Conservation (phyloP, 202 grass and related monocot species). For the Sporobolus alterniflorus region DNA sequence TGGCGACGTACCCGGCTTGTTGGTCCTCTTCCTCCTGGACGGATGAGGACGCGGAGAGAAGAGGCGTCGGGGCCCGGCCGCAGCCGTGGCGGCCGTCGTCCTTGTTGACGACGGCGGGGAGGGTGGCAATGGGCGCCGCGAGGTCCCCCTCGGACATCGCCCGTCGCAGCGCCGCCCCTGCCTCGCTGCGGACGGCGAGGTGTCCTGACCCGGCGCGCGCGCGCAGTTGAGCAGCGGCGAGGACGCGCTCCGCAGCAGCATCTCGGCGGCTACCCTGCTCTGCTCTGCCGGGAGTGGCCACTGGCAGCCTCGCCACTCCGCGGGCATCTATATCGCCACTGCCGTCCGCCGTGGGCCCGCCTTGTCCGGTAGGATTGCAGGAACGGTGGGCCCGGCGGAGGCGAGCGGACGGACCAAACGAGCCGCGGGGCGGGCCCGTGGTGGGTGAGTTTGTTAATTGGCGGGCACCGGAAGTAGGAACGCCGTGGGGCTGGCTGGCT, state of each 20-base stretch:
- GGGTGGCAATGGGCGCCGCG: not conserved
- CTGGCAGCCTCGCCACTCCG: not conserved
- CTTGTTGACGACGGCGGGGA: not conserved
- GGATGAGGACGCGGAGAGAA: not conserved
- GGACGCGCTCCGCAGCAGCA: conserved; percentile 67
- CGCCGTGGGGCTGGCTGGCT: too few species aligned
- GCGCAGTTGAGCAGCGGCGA: conserved; percentile 51
- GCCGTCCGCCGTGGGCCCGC: too few species aligned
- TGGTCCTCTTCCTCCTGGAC: not conserved
- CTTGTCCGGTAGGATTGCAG: too few species aligned
- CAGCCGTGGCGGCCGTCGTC: not conserved
- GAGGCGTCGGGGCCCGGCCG: not conserved
- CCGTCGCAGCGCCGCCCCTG: conserved; percentile 28
- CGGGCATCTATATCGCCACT: conserved; percentile 8
- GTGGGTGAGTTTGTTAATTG: too few species aligned
- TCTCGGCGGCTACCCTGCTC: not conserved
- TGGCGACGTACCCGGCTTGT: not conserved
- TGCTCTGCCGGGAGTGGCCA: not conserved
- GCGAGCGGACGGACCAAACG: conserved; percentile 36
- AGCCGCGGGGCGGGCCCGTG: not conserved
- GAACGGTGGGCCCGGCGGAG: conserved; percentile 2
- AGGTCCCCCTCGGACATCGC: conserved; percentile 53
- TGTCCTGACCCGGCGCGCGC: not conserved
- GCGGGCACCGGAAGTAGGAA: too few species aligned
- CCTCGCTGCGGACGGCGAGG: not conserved